These are phyloP conservation scores for Paramecium pentaurelia DNA, from an alignment of 73 alveolate species.

Conservation along the genomic window DNA sequence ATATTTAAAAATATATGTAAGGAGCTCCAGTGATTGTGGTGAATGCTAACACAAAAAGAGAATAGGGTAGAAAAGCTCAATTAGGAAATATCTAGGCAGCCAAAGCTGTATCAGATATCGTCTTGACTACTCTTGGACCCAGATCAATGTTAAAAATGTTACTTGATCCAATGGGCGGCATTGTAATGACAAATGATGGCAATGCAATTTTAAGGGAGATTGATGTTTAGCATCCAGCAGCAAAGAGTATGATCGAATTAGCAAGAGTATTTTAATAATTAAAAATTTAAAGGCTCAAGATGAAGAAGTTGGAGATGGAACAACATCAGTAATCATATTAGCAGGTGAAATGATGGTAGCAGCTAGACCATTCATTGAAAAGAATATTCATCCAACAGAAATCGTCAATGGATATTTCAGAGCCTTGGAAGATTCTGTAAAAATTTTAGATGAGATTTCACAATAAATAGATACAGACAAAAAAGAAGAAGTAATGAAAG, in stretches of 20 bases:
- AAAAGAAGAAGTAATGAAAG: conserved; percentile 81
- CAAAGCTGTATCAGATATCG: conserved; percentile 95
- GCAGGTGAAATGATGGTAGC: conserved; percentile 98
- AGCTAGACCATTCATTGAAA: conserved; percentile 87
- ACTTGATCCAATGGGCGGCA: conserved; percentile 96
- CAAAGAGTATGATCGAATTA: conserved; percentile 98
- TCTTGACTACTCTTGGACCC: conserved; percentile 98
- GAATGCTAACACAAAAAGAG: conserved; percentile 88
- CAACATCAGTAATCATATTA: conserved; percentile 98
- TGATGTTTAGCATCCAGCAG: conserved; percentile 99
- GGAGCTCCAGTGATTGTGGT: conserved; percentile 87
- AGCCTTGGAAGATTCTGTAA: conserved; percentile 94
- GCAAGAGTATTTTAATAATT: conserved; percentile 63
- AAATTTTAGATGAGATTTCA: conserved; percentile 74
- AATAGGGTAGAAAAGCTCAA: conserved; percentile 94
- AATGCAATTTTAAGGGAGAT: conserved; percentile 98
- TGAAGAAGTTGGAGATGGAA: conserved; percentile 99
- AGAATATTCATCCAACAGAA: conserved; percentile 93
- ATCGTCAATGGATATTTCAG: conserved; percentile 93
- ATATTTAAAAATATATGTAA: conserved; percentile 39
- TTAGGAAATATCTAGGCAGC: conserved; percentile 94
- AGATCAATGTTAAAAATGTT: conserved; percentile 99
- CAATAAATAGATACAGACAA: conserved; percentile 76
- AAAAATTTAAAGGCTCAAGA: conserved; percentile 74
- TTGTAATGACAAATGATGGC: conserved; percentile 99